These are phyloP conservation scores for Myxozyma monticola DNA, from an alignment of 805 yeast species.

Conservation along the genomic window DNA sequence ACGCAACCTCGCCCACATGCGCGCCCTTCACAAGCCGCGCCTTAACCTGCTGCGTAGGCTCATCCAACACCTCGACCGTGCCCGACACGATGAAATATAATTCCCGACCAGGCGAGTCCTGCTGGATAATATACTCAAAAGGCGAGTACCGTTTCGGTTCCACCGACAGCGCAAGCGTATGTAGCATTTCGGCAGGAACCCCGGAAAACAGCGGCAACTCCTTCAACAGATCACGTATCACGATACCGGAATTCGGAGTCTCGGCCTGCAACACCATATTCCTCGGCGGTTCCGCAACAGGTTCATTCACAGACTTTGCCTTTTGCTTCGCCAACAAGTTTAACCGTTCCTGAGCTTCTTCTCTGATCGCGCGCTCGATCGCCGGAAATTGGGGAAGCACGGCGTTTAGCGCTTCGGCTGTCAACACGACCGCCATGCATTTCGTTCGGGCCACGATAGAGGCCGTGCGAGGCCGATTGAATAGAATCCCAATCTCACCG, in stretches of 20 bases:
- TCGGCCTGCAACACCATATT: conserved; percentile 4
- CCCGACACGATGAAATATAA: conserved; percentile 68
- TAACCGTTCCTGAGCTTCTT: conserved; percentile 76
- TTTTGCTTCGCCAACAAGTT: conserved; percentile 66
- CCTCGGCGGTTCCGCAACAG: background rate
- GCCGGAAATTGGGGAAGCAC: conserved; percentile 64
- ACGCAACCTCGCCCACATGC: conserved; percentile 78
- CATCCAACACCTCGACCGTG: conserved; percentile 64
- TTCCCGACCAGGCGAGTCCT: conserved; percentile 62
- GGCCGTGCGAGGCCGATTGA: conserved; percentile 75
- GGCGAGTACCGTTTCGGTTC: conserved; percentile 56
- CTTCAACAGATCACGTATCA: conserved; percentile 56
- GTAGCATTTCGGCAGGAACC: conserved; percentile 59
- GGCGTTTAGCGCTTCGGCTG: conserved; percentile 59
- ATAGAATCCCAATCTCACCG: conserved; percentile 77
- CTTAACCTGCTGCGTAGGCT: conserved; percentile 44
- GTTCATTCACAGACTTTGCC: conserved; percentile 13
- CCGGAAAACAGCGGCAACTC: conserved; percentile 59
- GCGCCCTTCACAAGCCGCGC: conserved; percentile 64
- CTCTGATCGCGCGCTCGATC: conserved; percentile 67
- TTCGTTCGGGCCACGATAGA: conserved; percentile 70
- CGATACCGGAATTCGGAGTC: conserved; percentile 13
- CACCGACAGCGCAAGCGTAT: conserved; percentile 62
- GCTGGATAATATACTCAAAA: conserved; percentile 59
- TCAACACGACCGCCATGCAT: conserved; percentile 66